Conservation (phyloP, 306 rosid genomes). For the Corylus avellana region DNA sequence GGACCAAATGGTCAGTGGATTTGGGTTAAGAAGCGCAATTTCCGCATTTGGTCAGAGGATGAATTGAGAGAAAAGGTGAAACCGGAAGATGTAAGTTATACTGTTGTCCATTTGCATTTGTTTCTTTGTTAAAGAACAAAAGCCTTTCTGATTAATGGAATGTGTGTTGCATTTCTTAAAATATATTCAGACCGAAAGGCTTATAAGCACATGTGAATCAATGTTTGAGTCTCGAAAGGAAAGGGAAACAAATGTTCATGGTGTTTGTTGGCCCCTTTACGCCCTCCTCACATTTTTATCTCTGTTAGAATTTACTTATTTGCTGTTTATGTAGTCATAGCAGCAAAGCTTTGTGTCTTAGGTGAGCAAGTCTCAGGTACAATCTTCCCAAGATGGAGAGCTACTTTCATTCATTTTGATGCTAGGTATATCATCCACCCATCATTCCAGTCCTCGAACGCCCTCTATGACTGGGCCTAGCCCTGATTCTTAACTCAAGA, state of each 20-base stretch:
- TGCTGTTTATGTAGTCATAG: no score
- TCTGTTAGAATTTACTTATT: neutral
- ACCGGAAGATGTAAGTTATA: slow-evolving; percentile 85
- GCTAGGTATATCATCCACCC: neutral
- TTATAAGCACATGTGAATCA: neutral
- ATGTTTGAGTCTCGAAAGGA: neutral
- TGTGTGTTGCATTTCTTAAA: slow-evolving; percentile 9
- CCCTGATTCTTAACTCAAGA: neutral
- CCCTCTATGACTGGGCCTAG: neutral
- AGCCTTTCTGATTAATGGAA: slow-evolving; percentile 17
- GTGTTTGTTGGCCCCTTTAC: neutral
- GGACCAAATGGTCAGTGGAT: slow-evolving; percentile 69
- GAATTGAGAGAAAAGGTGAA: slow-evolving; percentile 85
- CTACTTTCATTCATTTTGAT: neutral
- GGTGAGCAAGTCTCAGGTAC: neutral
- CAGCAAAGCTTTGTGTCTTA: neutral
- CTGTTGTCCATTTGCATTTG: slow-evolving; percentile 11
- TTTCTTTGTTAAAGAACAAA: slow-evolving; percentile 24
- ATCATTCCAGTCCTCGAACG: neutral
- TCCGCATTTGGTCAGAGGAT: slow-evolving; percentile 80
- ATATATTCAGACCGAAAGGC: slow-evolving; percentile 5
- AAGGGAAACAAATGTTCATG: neutral
- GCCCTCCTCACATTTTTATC: no score
- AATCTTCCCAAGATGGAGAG: neutral
- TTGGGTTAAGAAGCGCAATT: slow-evolving; percentile 81